Base-by-base conservation (phyloP, 2,329 filamentous ascomycete genomes). In the Fusarium newnesense region DNA sequence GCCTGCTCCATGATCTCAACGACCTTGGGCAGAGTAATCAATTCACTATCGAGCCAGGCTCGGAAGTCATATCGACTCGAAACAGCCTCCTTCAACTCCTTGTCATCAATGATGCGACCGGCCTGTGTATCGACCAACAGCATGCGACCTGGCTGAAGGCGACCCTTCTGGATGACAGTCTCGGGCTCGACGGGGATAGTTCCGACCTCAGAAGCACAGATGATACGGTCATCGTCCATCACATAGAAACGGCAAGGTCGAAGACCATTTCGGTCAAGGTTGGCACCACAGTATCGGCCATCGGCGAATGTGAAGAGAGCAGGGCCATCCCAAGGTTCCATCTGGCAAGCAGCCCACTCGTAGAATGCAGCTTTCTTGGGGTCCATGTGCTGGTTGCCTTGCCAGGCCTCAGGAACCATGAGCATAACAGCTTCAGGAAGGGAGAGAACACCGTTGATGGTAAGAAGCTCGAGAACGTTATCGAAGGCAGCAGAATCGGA, bases 301-400 rank as follows among this genome's bases (percentile, higher is more conserved):
- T 98, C 96, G 34, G 96, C 94, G 84, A 98, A 98, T 11, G 95
- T 98, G 87, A 98, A 98, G 37, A 98, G 90, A 63, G 96, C 96
- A 39, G 96, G 96, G 24, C 96, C 96, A 83, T 98, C 96, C 96
- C 96, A 98, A 21, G 96, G 95, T 86, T 98, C 96, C 96, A 98
- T 98, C 87, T 97, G 93, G 83, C 96, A 98, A 75, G 95, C 95
- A 79, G 96, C 96, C 95, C 96, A 98, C 83, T 98, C 95, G 84
- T 98, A 98, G 85, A 98, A 98, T 58, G 96, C 96, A 67, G 95
- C 94, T 86, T 98, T 98, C 79, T 94, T 93, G 64, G 95, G 94
- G 78, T 98, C 95, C 93, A 98, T 97, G 68, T 91, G 87, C 42
- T 91, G 87, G 83, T 98, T 98, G 70, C 95, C 96, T 84, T 98